Percentiles rank a stretch among this genome's conserved stretches.
Conservation (phyloP, 768 basidiomycete species). For the Tylopilus intermedius region DNA sequence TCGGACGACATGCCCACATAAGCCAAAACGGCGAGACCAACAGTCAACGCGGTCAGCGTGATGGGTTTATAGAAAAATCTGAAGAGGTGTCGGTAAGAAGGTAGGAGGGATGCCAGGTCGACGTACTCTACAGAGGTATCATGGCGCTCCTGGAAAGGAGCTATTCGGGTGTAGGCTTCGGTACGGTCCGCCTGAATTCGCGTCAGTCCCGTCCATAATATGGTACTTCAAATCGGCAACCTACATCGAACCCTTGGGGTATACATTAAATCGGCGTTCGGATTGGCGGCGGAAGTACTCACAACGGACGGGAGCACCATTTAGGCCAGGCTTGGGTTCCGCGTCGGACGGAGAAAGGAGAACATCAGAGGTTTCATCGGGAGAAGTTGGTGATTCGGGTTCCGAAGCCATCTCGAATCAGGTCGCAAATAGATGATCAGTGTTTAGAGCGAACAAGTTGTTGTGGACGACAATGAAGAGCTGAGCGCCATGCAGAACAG, state of each 20-base stretch:
- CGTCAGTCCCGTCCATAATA: slow-evolving; percentile 16
- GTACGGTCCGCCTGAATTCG: slow-evolving; percentile 67
- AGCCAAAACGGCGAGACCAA: slow-evolving; percentile 62
- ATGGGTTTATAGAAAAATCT: slow-evolving; percentile 87
- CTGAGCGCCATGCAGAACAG: background rate
- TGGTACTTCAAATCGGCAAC: slow-evolving; percentile 30
- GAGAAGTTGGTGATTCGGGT: slow-evolving; percentile 32
- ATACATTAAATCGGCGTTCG: slow-evolving; percentile 10
- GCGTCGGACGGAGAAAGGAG: slow-evolving; percentile 44
- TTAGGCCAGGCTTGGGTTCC: slow-evolving; percentile 68
- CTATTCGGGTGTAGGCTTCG: slow-evolving; percentile 77
- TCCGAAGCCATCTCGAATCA: slow-evolving; percentile 17
- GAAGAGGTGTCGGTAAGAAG: slow-evolving; percentile 2
- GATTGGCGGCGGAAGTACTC: slow-evolving; percentile 32
- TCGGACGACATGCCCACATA: slow-evolving; percentile 83
- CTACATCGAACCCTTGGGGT: slow-evolving; percentile 74
- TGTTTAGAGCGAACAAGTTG: background rate
- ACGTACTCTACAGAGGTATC: slow-evolving; percentile 80
- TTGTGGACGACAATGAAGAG: background rate
- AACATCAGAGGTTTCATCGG: slow-evolving; percentile 61
- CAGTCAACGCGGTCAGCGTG: slow-evolving; percentile 68
- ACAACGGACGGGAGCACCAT: slow-evolving; percentile 79
- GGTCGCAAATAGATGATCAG: background rate
- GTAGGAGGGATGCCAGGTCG: background rate
- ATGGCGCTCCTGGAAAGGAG: slow-evolving; percentile 77